Conservation (phyloP, 1,139 yeast species). For the Chernovozyma aurita region DNA sequence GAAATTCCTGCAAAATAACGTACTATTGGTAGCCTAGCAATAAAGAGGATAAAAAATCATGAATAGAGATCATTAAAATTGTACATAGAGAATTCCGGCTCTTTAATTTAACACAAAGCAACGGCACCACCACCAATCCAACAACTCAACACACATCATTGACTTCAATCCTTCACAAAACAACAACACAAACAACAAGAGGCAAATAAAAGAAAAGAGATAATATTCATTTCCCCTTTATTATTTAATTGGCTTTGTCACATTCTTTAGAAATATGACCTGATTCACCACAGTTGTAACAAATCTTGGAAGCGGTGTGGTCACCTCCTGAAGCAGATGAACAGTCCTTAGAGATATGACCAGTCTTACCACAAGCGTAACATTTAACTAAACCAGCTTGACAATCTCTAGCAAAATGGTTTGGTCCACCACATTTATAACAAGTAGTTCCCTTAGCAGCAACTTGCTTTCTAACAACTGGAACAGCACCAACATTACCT, state of each 20-base stretch:
- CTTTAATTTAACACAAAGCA: slow-evolving; percentile 5
- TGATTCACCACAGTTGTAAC: slow-evolving; percentile 40
- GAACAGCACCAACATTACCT: slow-evolving; percentile 13
- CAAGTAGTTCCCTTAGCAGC: slow-evolving; percentile 54
- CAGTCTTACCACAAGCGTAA: slow-evolving; percentile 87
- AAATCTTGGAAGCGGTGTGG: slow-evolving; percentile 39
- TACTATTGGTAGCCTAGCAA: slow-evolving; percentile 2
- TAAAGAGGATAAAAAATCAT: slow-evolving; percentile 5
- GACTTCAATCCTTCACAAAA: slow-evolving; percentile 8
- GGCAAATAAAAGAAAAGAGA: neutral
- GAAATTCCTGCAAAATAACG: neutral
- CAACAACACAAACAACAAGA: neutral
- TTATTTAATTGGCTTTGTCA: slow-evolving; percentile 11
- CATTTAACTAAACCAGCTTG: slow-evolving; percentile 74
- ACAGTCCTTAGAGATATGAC: slow-evolving; percentile 88
- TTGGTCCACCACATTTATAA: slow-evolving; percentile 91
- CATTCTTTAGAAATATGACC: slow-evolving; percentile 38
- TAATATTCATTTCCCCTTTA: too few species aligned
- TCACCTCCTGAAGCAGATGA: slow-evolving; percentile 42
- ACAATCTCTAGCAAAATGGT: slow-evolving; percentile 90
- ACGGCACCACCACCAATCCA: slow-evolving; percentile 6
- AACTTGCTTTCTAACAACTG: slow-evolving; percentile 16
- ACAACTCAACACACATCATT: slow-evolving; percentile 13
- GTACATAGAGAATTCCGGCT: slow-evolving; percentile 8
- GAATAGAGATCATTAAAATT: slow-evolving; percentile 9